These are phyloP conservation scores for Iberis pinnata DNA, from an alignment of 345 rosid species.

Conservation along the genomic window DNA sequence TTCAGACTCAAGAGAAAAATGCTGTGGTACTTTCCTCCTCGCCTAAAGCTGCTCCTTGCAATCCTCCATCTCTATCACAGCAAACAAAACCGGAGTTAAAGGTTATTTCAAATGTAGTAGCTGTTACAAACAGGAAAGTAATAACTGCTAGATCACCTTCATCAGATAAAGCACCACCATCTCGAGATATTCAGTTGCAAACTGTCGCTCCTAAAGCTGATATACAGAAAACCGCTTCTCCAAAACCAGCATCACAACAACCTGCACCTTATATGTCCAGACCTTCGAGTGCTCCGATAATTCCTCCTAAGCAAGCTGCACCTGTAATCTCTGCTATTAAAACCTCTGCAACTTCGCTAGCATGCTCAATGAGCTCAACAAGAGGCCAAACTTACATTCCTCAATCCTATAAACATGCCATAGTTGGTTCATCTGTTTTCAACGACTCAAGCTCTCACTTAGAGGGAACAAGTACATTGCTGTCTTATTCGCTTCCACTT, in stretches of 20 bases:
- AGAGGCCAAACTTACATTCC: conserved; percentile 59
- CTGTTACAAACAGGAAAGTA: conserved; percentile 35
- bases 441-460: conserved; percentile 41
- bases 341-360: conserved; percentile 52
- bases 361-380: conserved; percentile 79
- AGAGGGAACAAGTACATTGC: conserved; percentile 42
- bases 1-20: conserved; percentile 44
- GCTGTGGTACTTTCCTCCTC: conserved; percentile 47
- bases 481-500: no score
- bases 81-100: conserved; percentile 45
- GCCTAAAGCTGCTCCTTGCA: no score
- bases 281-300: conserved; percentile 86
- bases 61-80: conserved; percentile 32
- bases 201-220: conserved; percentile 37
- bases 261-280: conserved; percentile 39
- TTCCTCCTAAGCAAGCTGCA: conserved; percentile 49
- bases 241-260: conserved; percentile 44
- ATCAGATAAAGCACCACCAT: conserved; percentile 32
- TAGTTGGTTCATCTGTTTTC: conserved; percentile 53
- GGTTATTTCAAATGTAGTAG: conserved; percentile 32
- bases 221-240: conserved; percentile 35
- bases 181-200: conserved; percentile 32
- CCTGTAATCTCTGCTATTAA: conserved; percentile 46
- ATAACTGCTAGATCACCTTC: conserved; percentile 34
- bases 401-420: conserved; percentile 74